These are phyloP conservation scores for Manihot esculenta DNA, from an alignment of 441 rosid genomes.

Conservation along the genomic window DNA sequence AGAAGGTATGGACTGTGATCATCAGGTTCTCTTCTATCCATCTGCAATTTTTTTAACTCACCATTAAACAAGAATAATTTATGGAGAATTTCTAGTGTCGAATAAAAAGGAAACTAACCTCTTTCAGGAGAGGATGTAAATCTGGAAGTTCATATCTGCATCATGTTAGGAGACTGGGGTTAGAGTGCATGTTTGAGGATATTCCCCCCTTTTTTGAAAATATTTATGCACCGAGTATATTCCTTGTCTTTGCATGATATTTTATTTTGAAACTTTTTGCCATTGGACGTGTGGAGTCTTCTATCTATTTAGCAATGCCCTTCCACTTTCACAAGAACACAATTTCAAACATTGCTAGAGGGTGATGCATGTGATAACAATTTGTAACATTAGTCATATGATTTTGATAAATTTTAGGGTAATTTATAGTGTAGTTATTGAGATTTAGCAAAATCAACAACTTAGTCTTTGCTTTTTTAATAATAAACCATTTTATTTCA, in stretches of 20 bases:
- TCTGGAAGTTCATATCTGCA: constrained; percentile 93
- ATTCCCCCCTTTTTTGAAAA: background rate
- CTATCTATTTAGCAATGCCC: background rate
- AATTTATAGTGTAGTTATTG: too few species aligned
- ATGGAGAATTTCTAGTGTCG: constrained; percentile 15
- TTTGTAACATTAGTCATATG: background rate
- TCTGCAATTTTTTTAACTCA: constrained; percentile 43
- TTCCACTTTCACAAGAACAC: background rate
- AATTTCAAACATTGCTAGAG: background rate
- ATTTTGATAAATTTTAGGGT: constrained; percentile 11
- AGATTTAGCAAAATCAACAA: too few species aligned
- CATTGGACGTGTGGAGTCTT: too few species aligned
- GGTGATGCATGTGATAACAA: background rate
- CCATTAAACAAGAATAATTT: constrained; percentile 21
- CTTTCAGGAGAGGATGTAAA: constrained; percentile 77
- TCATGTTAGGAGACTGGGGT: constrained; percentile 26
- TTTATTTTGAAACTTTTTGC: background rate
- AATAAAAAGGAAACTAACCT: constrained; percentile 50
- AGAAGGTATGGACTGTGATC: constrained; percentile 96
- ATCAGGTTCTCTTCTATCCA: constrained; percentile 82
- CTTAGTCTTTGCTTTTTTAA: too few species aligned
- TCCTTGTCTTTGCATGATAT: background rate
- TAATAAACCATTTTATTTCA: too few species aligned
- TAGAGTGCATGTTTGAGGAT: constrained; percentile 9
- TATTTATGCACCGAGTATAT: background rate